Conservation (phyloP, 495 filamentous ascomycete genomes). For the Neurospora intermedia region DNA sequence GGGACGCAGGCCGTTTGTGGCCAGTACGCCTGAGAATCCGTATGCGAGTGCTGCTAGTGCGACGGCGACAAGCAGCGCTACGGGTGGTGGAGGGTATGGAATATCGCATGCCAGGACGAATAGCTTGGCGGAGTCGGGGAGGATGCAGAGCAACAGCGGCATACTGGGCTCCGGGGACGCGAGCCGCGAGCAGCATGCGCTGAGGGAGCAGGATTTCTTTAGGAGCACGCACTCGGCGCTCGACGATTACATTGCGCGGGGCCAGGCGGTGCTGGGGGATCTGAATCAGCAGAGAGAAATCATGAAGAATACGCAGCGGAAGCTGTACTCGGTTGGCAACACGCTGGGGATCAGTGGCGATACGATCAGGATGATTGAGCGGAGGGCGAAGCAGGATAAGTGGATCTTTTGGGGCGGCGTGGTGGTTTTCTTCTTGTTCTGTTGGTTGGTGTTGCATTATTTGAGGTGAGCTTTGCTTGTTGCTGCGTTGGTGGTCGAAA, state of each 20-base stretch:
- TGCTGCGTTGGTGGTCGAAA: background rate
- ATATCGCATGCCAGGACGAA: constrained; percentile 19
- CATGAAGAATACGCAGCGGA: constrained; percentile 84
- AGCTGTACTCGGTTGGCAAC: constrained; percentile 85
- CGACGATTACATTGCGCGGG: constrained; percentile 88
- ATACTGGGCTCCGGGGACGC: constrained; percentile 46
- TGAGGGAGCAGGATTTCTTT: constrained; percentile 86
- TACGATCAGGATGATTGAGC: constrained; percentile 91
- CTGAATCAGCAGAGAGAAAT: constrained; percentile 85
- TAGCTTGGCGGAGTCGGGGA: constrained; percentile 15
- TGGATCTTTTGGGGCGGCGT: constrained; percentile 95
- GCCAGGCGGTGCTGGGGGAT: constrained; percentile 80
- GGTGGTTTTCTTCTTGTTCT: constrained; percentile 82
- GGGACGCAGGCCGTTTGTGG: constrained; percentile 76
- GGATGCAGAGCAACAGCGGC: constrained; percentile 22
- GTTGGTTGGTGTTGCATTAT: constrained; percentile 78
- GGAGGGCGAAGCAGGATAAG: constrained; percentile 87
- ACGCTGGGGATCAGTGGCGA: constrained; percentile 90
- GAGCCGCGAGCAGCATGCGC: constrained; percentile 67
- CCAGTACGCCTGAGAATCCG: constrained; percentile 88
- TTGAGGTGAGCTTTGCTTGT: constrained; percentile 44
- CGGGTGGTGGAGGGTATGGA: constrained; percentile 15
- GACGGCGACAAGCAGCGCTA: constrained; percentile 33
- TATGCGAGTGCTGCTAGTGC: constrained; percentile 37
- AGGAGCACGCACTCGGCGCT: constrained; percentile 64